phyloP scores from a whole-genome alignment of 495 filamentous ascomycete genomes.

The Trichoderma erinaceum region DNA sequence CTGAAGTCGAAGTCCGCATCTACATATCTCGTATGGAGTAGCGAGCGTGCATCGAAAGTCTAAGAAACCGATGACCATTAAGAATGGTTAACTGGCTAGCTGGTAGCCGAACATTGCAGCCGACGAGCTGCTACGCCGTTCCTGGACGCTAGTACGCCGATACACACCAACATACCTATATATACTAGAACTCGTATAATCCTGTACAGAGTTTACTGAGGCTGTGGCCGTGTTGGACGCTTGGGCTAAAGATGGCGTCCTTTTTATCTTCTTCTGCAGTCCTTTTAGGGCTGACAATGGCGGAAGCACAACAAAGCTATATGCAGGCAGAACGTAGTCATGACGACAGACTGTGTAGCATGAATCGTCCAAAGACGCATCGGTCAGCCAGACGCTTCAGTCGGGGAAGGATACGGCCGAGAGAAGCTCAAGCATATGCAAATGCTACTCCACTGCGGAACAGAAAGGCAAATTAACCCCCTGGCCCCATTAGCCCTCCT shows the following conservation, averaged over 20 bases:
- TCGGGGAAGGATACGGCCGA: not conserved
- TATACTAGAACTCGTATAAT: not conserved
- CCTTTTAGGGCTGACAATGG: not conserved
- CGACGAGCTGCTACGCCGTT: too few relatives aligned
- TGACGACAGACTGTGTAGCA: slow-evolving; percentile 1
- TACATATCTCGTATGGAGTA: too few relatives aligned
- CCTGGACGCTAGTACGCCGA: too few relatives aligned
- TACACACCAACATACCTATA: not conserved
- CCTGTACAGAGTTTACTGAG: not conserved
- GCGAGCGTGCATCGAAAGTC: too few relatives aligned
- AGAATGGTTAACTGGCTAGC: not conserved
- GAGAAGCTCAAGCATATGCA: not conserved
- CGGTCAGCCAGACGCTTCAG: not conserved
- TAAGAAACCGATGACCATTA: not conserved
- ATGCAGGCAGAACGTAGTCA: not conserved
- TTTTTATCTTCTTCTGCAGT: not conserved
- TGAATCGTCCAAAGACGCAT: not conserved
- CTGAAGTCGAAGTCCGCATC: too few relatives aligned
- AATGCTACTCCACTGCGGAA: not conserved
- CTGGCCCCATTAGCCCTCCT: not conserved
- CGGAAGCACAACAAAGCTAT: not conserved
- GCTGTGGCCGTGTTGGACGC: not conserved
- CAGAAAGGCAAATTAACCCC: not conserved
- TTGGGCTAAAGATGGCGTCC: too few relatives aligned
- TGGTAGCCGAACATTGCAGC: too few relatives aligned